Evolutionary conservation across 495 filamentous ascomycete genomes (phyloP).

Genomic region (Daldinia grandis): DNA sequence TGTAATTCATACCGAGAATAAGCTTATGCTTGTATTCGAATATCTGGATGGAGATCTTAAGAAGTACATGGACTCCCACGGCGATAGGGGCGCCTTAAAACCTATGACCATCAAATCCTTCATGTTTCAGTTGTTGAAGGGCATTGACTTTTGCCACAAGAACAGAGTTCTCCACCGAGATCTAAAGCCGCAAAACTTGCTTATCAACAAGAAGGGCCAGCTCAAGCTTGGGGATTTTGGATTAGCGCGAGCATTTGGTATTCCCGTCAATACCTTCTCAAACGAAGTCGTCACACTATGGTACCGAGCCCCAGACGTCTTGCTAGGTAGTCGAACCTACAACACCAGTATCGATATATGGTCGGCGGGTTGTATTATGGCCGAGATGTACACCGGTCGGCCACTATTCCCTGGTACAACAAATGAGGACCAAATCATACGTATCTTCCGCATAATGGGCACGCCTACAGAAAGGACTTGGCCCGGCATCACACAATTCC

Average conservation of each 20-base stretch:
- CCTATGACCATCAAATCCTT: slow-evolving; percentile 92
- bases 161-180: slow-evolving; percentile 97
- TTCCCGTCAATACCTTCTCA: slow-evolving; percentile 97
- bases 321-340: slow-evolving; percentile 89
- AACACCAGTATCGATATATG: slow-evolving; percentile 99
- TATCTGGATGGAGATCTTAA: slow-evolving; percentile 99
- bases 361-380: slow-evolving; percentile 98
- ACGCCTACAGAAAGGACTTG: slow-evolving; percentile 91
- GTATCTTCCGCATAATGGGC: slow-evolving; percentile 97
- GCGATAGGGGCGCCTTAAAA: slow-evolving; percentile 83
- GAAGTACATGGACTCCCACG: slow-evolving; percentile 96
- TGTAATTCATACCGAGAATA: slow-evolving; percentile 99
- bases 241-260: slow-evolving; percentile 90
- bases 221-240: slow-evolving; percentile 97
- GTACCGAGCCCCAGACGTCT: slow-evolving; percentile 94
- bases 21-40: slow-evolving; percentile 98
- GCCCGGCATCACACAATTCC: slow-evolving; percentile 88
- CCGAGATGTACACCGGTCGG: slow-evolving; percentile 94
- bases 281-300: slow-evolving; percentile 97
- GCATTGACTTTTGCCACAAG: slow-evolving; percentile 96
- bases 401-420: slow-evolving; percentile 94
- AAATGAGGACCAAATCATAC: slow-evolving; percentile 93
- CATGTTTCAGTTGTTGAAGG: slow-evolving; percentile 93
- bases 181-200: slow-evolving; percentile 92
- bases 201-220: slow-evolving; percentile 91